Evolutionary conservation across 192 early-diverging fungal species (phyloP).

Genomic region (Endogone sp.): DNA sequence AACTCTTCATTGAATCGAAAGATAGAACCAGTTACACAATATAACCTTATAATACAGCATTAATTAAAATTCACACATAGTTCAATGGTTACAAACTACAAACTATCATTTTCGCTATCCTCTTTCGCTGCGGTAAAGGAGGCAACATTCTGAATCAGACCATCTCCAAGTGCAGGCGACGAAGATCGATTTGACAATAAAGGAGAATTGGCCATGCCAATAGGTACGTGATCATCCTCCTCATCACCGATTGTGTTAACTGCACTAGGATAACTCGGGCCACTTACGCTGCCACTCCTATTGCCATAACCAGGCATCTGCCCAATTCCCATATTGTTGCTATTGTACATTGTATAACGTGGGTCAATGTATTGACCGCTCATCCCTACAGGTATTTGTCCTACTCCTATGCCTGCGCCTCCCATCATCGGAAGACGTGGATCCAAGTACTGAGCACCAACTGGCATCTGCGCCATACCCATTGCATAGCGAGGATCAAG

Average conservation of each 20-base stretch:
- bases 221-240: constrained; percentile 5
- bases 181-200: neutral
- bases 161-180: neutral
- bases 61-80: too few species aligned
- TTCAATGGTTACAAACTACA: too few species aligned
- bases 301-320: neutral
- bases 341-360: neutral
- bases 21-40: too few species aligned
- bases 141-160: neutral
- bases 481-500: neutral
- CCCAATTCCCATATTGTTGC: neutral
- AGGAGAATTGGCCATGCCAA: neutral
- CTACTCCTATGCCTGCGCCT: neutral
- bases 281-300: neutral
- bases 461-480: neutral
- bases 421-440: neutral
- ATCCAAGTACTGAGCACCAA: neutral
- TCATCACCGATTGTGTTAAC: neutral
- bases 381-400: neutral
- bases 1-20: too few species aligned
- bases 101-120: neutral
- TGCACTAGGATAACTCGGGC: neutral
- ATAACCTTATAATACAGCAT: too few species aligned
- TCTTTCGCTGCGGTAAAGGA: neutral
- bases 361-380: neutral